Base-by-base conservation (phyloP, 495 filamentous ascomycete genomes). In the Aspergillus hancockii region DNA sequence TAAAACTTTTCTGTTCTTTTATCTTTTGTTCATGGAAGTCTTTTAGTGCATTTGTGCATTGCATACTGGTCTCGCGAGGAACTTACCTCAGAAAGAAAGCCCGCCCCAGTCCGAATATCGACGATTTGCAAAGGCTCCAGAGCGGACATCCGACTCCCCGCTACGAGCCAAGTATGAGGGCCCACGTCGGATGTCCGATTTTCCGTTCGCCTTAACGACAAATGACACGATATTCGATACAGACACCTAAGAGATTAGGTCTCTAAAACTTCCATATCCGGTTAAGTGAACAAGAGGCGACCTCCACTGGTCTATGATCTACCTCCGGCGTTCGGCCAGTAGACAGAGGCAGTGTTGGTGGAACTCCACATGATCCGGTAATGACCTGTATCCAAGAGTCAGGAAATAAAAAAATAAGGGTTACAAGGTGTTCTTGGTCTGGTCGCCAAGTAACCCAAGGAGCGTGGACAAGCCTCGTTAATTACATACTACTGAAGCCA, bases 301-400 rank as follows among this genome's bases (percentile, higher is more conserved):
- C n/a, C 38, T 43, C 41, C 41, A 45, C 41, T 16, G 14, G 41
- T 8, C 19, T 14, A 53, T 53, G 51, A 53, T 53, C 51, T 53
- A 41, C 51, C 31, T 10, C 51, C 51, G 32, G 51, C 32, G 21
- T 36, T 23, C 16, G 51, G 32, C 31, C 31, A 53, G 32, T 53
- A 21, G 38, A 1, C 51, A 40, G 13, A 23, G 32, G 51, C 21
- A 53, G 19, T 53, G 51, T 36, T 53, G 19, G 34, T n/a, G 51
- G 51, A 31, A 32, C 51, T 53, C 32, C 51, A 53, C 51, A 25
- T 40, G 51, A 14, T 22, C 21, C 21, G 43, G 43, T 47, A 47
- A 47, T 47, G 19, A 47, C 43, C 13, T 16, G 38, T 16, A 41
- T 6, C 16, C 5, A 16, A 3, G 14, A 12, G 38, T 14, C n/a